Percentiles rank a stretch among this genome's conserved stretches.
Evolutionary conservation across 345 rosid genomes (phyloP).

Genomic region (Aegle marmelos): DNA sequence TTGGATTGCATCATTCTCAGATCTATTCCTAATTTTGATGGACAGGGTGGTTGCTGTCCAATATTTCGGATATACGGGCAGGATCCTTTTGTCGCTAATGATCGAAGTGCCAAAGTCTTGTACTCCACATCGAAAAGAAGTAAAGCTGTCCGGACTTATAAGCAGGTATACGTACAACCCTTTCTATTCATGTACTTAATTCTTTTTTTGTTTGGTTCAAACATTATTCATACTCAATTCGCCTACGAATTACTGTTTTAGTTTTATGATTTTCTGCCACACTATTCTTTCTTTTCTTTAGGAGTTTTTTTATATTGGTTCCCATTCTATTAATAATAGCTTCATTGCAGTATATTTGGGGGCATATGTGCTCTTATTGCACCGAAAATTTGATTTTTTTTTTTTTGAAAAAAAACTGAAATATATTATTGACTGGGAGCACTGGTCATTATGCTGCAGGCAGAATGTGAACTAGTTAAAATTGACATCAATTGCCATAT

Average conservation of each 20-base stretch:
- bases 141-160: constrained; percentile 56
- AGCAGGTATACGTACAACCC: constrained; percentile 55
- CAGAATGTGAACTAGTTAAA: constrained; percentile 80
- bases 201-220: background rate
- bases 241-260: background rate
- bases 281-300: background rate
- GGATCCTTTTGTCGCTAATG: constrained; percentile 65
- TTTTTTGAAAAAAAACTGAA: background rate
- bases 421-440: constrained; percentile 10
- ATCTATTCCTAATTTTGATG: constrained; percentile 65
- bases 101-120: constrained; percentile 52
- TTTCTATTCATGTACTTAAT: background rate
- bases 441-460: constrained; percentile 41
- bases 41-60: constrained; percentile 82
- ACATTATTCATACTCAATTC: background rate
- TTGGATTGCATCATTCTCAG: constrained; percentile 86
- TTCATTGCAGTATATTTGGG: background rate
- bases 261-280: background rate
- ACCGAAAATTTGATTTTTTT: background rate
- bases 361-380: background rate
- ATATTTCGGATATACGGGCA: constrained; percentile 84
- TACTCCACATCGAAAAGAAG: constrained; percentile 66
- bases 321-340: background rate
- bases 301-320: background rate
- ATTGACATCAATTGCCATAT: constrained; percentile 82